Evolutionary conservation across 495 filamentous ascomycete genomes (phyloP).

Genomic region (Talaromyces adpressus): DNA sequence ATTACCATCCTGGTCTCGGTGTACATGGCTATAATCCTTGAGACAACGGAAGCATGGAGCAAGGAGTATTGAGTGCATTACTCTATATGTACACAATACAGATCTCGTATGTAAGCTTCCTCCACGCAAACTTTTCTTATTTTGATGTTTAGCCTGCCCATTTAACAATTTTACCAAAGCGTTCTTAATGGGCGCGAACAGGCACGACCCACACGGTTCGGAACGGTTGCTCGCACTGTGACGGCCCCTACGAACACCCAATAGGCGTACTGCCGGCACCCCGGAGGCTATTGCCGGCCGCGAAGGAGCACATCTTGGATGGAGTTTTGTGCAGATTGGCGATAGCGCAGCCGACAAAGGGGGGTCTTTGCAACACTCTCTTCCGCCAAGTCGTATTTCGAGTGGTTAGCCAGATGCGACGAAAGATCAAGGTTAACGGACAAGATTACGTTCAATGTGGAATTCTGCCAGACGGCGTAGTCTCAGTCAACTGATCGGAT

Average conservation of each 20-base stretch:
- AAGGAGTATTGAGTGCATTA: background rate
- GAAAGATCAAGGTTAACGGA: background rate
- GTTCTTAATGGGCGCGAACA: background rate
- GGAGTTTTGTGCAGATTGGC: background rate
- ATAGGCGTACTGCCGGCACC: conserved; percentile 1
- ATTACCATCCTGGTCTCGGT: background rate
- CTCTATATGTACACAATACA: background rate
- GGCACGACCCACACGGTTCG: background rate
- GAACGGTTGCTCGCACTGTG: background rate
- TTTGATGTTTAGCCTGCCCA: background rate
- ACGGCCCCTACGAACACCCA: background rate
- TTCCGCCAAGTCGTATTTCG: background rate
- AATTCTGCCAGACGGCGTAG: background rate
- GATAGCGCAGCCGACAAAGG: conserved; percentile 2
- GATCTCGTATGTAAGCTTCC: background rate
- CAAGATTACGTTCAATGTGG: background rate
- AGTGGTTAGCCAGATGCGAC: background rate
- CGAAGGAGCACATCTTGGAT: background rate
- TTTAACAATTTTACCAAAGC: background rate
- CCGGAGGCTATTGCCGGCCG: background rate
- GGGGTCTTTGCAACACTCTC: background rate
- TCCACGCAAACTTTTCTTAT: background rate
- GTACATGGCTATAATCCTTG: background rate
- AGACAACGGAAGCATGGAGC: background rate
- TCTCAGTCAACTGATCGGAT: background rate